These are phyloP conservation scores for Aspergillus aculeatinus DNA, from an alignment of 2,329 filamentous ascomycete species.

Conservation along the genomic window DNA sequence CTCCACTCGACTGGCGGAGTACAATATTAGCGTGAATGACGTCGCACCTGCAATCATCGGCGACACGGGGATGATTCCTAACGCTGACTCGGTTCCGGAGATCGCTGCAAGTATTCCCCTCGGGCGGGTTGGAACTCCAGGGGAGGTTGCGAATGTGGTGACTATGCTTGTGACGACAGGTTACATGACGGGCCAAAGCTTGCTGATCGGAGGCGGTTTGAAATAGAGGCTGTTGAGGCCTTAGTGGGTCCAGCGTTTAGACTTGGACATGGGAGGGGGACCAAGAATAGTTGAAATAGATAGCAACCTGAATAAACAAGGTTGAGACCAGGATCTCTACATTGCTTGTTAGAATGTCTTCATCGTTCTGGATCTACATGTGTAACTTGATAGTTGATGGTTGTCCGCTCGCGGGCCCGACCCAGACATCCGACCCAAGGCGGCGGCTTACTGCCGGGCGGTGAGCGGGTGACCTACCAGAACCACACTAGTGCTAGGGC, in stretches of 20 bases:
- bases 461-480: constrained; percentile 12
- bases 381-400: constrained; percentile 23
- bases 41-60: constrained; percentile 70
- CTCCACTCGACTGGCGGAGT: constrained; percentile 57
- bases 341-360: not conserved
- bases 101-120: constrained; percentile 62
- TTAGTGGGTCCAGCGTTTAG: not conserved
- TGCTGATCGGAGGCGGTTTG: constrained; percentile 54
- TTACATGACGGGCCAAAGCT: constrained; percentile 59
- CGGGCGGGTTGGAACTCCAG: constrained; percentile 56
- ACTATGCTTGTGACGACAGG: constrained; percentile 62
- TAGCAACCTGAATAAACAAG: no score
- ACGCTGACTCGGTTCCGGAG: constrained; percentile 57
- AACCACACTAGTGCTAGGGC: constrained; percentile 41
- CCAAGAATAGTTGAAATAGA: no score
- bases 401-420: not conserved
- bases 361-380: not conserved
- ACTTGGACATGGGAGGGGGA: no score
- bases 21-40: constrained; percentile 66
- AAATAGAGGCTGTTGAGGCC: constrained; percentile 37
- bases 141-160: constrained; percentile 62
- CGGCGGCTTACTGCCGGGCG: constrained; percentile 18
- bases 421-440: not conserved
- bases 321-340: no score
- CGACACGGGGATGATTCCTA: constrained; percentile 62